phyloP scores from a whole-genome alignment of 2,329 filamentous ascomycete genomes.

The Phialophora tarda region DNA sequence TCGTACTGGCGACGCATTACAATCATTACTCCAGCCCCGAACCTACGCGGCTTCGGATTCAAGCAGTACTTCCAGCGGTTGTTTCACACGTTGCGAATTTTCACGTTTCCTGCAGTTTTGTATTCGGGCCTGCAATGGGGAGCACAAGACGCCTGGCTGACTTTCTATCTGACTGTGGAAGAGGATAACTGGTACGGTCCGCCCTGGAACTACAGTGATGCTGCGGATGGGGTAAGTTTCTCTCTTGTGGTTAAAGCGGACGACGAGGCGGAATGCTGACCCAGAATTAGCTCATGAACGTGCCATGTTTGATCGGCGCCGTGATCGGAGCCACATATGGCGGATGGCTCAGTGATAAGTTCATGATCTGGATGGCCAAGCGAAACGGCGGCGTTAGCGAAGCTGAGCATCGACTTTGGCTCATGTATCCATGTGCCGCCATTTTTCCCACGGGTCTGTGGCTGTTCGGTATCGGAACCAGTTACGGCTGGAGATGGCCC shows the following conservation, averaged over 20 bases:
- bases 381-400: slow-evolving; percentile 61
- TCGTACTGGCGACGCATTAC: slow-evolving; percentile 62
- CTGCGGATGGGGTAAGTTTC: slow-evolving; percentile 52
- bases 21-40: slow-evolving; percentile 62
- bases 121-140: slow-evolving; percentile 66
- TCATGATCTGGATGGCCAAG: slow-evolving; percentile 62
- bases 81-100: slow-evolving; percentile 62
- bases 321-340: slow-evolving; percentile 46
- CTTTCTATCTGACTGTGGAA: slow-evolving; percentile 64
- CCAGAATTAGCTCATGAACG: slow-evolving; percentile 41
- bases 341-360: slow-evolving; percentile 62
- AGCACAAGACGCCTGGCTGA: slow-evolving; percentile 64
- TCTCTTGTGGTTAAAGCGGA: not conserved
- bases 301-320: slow-evolving; percentile 56
- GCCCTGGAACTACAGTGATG: slow-evolving; percentile 62
- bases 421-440: slow-evolving; percentile 57
- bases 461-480: slow-evolving; percentile 60
- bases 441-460: slow-evolving; percentile 60
- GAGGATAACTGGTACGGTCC: slow-evolving; percentile 61
- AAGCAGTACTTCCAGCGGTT: slow-evolving; percentile 61
- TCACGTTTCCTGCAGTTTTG: slow-evolving; percentile 63
- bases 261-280: not conserved
- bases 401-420: slow-evolving; percentile 60
- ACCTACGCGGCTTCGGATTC: slow-evolving; percentile 59
- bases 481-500: slow-evolving; percentile 59